A percentile compares a stretch with the other conserved stretches of the same genome.
These are phyloP conservation scores for Naganishia onofrii DNA, from an alignment of 768 basidiomycete species.

Conservation along the genomic window DNA sequence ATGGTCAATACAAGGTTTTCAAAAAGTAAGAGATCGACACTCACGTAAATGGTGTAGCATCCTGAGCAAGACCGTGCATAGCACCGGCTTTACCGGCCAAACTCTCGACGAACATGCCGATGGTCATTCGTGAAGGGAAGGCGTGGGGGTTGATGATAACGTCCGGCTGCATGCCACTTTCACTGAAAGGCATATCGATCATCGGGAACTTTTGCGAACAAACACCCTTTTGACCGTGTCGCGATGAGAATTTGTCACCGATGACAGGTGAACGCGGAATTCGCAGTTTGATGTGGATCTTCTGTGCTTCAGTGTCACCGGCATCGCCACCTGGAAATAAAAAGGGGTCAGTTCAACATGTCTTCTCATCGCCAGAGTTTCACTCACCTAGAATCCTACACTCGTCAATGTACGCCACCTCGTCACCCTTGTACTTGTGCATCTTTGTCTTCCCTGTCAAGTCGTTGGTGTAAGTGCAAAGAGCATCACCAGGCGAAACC, in stretches of 20 bases:
- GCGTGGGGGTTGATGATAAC: conserved; percentile 99
- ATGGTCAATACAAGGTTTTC: not conserved
- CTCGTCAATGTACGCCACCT: conserved; percentile 80
- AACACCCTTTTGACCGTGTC: conserved; percentile 98
- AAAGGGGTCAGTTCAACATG: not conserved
- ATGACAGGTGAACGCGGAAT: conserved; percentile 94
- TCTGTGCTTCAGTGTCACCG: conserved; percentile 83
- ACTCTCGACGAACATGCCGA: conserved; percentile 99
- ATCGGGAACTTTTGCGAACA: conserved; percentile 99
- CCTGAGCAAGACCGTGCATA: conserved; percentile 96
- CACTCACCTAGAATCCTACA: conserved; percentile 79
- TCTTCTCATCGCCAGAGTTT: not conserved
- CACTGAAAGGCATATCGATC: conserved; percentile 97
- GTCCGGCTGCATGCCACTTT: conserved; percentile 98
- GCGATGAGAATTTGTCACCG: conserved; percentile 98
- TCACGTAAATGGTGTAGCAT: conserved; percentile 96
- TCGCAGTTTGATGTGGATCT: conserved; percentile 86
- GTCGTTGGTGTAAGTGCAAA: conserved; percentile 86
- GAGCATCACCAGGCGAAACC: conserved; percentile 69
- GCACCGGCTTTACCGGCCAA: conserved; percentile 99
- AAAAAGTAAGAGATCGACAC: conserved; percentile 43
- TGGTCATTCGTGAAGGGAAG: conserved; percentile 99
- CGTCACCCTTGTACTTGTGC: conserved; percentile 96
- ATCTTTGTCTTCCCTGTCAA: conserved; percentile 75
- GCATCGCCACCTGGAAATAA: conserved; percentile 67